These are phyloP conservation scores for Arthrobotrys conoides DNA, from an alignment of 2,329 filamentous ascomycete genomes.

Conservation along the genomic window DNA sequence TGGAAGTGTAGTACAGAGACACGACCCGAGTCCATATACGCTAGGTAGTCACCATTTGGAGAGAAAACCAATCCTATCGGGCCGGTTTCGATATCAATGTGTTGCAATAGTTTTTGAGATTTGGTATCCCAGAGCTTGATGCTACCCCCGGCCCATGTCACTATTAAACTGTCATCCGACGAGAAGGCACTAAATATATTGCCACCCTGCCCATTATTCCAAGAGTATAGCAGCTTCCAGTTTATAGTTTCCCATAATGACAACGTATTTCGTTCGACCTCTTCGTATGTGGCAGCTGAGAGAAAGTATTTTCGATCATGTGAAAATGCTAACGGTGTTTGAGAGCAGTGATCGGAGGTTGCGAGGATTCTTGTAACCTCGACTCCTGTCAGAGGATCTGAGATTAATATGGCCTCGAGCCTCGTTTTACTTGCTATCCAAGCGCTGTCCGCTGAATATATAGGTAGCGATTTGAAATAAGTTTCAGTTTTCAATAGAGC, in stretches of 20 bases:
- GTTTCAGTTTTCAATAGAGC: background rate
- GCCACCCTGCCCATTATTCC: background rate
- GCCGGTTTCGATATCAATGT: background rate
- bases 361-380: background rate
- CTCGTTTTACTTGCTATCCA: background rate
- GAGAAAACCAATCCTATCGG: background rate
- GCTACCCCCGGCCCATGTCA: background rate
- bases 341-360: background rate
- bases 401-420: background rate
- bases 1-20: background rate
- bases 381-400: background rate
- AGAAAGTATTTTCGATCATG: constrained; percentile 2
- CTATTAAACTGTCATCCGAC: background rate
- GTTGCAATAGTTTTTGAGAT: background rate
- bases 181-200: background rate
- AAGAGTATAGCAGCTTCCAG: background rate
- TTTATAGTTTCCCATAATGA: background rate
- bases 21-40: background rate
- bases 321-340: background rate
- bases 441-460: background rate
- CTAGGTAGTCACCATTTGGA: background rate
- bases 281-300: background rate
- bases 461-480: background rate
- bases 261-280: background rate
- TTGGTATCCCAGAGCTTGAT: background rate